phyloP scores from a whole-genome alignment of 2,329 filamentous ascomycete species.

The Teratosphaeriaceae sp. region DNA sequence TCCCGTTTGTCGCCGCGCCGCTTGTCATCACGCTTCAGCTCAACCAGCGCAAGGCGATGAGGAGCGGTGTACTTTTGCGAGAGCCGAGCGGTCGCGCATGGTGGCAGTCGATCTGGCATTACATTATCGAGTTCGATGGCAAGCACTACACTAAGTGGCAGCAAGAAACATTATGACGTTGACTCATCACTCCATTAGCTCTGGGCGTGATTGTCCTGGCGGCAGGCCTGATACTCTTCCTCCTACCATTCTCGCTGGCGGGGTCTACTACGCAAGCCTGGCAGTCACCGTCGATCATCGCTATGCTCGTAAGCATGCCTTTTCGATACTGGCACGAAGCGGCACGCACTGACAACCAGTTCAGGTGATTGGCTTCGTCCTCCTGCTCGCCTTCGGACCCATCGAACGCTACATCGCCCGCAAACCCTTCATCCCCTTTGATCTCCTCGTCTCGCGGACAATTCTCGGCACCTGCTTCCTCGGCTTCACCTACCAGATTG shows the following conservation, averaged over 20 bases:
- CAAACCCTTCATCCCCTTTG: constrained; percentile 51
- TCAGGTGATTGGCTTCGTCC: constrained; percentile 22
- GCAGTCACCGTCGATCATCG: constrained; percentile 34
- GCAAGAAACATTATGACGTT: not conserved
- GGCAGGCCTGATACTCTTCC: constrained; percentile 54
- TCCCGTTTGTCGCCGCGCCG: constrained; percentile 22
- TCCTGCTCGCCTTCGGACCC: constrained; percentile 40
- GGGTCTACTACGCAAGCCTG: constrained; percentile 28
- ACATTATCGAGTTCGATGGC: constrained; percentile 25
- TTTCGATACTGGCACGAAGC: too few species aligned
- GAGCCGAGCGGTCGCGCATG: constrained; percentile 15
- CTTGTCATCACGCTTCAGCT: constrained; percentile 23
- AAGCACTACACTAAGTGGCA: constrained; percentile 17
- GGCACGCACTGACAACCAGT: not conserved
- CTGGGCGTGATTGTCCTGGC: constrained; percentile 23
- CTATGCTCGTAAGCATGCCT: constrained; percentile 29
- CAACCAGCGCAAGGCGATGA: constrained; percentile 23
- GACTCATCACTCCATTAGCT: constrained; percentile 8
- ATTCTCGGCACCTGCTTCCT: constrained; percentile 41
- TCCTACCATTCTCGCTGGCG: constrained; percentile 61
- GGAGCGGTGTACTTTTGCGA: constrained; percentile 19
- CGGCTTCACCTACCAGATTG: constrained; percentile 37
- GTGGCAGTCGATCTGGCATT: constrained; percentile 19
- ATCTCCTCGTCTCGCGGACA: constrained; percentile 45
- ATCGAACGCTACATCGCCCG: constrained; percentile 54